Evolutionary conservation across 2,329 filamentous ascomycete species (phyloP).

Genomic region (Colletotrichum sp.): DNA sequence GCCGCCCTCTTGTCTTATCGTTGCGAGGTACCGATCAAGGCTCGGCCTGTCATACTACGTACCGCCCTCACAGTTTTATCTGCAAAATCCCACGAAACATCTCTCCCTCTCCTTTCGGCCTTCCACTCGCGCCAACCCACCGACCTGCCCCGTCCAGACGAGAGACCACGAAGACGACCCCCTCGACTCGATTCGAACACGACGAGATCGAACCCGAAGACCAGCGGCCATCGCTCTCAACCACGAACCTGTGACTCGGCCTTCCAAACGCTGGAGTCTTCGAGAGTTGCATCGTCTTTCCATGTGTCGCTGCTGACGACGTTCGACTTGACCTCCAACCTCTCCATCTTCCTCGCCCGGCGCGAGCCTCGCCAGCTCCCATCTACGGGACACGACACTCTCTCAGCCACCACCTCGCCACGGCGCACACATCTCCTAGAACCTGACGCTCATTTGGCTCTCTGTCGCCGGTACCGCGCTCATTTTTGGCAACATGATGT

Average conservation of each 20-base stretch:
- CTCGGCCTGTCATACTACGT: slow-evolving; percentile 8
- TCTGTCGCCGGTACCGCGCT: slow-evolving; percentile 6
- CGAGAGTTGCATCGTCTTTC: not conserved
- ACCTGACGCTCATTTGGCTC: slow-evolving; percentile 12
- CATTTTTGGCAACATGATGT: slow-evolving; percentile 20
- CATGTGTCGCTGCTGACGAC: slow-evolving; percentile 22
- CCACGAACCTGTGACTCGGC: not conserved
- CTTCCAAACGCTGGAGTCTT: not conserved
- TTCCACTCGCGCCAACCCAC: slow-evolving; percentile 10
- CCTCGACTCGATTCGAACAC: slow-evolving; percentile 4
- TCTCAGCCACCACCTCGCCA: slow-evolving; percentile 1
- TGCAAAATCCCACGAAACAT: slow-evolving; percentile 18
- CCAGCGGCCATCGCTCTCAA: not conserved
- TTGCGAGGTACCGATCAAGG: not conserved
- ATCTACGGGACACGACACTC: slow-evolving; percentile 10
- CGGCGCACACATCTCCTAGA: not conserved
- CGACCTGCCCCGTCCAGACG: not conserved
- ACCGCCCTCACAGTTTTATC: slow-evolving; percentile 12
- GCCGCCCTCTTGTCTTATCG: not conserved
- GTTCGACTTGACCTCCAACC: not conserved
- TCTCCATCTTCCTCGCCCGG: slow-evolving; percentile 23
- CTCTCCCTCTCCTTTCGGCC: slow-evolving; percentile 10
- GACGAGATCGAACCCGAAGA: not conserved
- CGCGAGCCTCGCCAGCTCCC: slow-evolving; percentile 24
- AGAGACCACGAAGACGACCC: slow-evolving; percentile 4